Percentiles rank a stretch among this genome's conserved stretches.
phyloP scores from a whole-genome alignment of 1,139 yeast species.

The Debaryomycetaceae sp. region DNA sequence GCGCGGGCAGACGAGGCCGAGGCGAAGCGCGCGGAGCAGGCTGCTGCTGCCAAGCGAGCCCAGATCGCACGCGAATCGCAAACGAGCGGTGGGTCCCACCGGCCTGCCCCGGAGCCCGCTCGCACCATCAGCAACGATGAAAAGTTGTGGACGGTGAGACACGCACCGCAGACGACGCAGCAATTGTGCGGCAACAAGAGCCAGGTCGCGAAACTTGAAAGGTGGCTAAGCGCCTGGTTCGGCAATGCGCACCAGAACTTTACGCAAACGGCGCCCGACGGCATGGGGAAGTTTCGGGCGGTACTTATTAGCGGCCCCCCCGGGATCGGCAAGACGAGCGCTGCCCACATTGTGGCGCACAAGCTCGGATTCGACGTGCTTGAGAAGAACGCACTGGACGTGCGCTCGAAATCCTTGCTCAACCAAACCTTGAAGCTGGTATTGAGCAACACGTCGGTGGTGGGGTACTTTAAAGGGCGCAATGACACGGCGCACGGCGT shows the following conservation, averaged over 20 bases:
- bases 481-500: slow-evolving; percentile 9
- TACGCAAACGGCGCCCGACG: slow-evolving; percentile 46
- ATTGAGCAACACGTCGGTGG: slow-evolving; percentile 71
- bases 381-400: slow-evolving; percentile 81
- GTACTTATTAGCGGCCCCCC: slow-evolving; percentile 82
- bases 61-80: neutral
- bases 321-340: slow-evolving; percentile 74
- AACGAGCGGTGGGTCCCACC: neutral
- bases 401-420: slow-evolving; percentile 70
- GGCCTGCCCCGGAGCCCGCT: slow-evolving; percentile 10
- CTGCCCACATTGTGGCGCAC: slow-evolving; percentile 65
- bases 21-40: slow-evolving; percentile 8
- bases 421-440: slow-evolving; percentile 61
- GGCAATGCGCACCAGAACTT: slow-evolving; percentile 44
- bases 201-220: slow-evolving; percentile 49
- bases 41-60: slow-evolving; percentile 3
- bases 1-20: slow-evolving; percentile 28
- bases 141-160: slow-evolving; percentile 83
- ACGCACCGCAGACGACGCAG: slow-evolving; percentile 67
- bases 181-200: slow-evolving; percentile 92
- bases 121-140: slow-evolving; percentile 34
- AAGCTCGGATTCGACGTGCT: slow-evolving; percentile 60
- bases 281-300: slow-evolving; percentile 62
- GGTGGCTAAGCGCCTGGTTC: slow-evolving; percentile 79
- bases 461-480: slow-evolving; percentile 55